Base-by-base conservation (phyloP, 2,329 filamentous ascomycete species). In the Clarireedia paspali region DNA sequence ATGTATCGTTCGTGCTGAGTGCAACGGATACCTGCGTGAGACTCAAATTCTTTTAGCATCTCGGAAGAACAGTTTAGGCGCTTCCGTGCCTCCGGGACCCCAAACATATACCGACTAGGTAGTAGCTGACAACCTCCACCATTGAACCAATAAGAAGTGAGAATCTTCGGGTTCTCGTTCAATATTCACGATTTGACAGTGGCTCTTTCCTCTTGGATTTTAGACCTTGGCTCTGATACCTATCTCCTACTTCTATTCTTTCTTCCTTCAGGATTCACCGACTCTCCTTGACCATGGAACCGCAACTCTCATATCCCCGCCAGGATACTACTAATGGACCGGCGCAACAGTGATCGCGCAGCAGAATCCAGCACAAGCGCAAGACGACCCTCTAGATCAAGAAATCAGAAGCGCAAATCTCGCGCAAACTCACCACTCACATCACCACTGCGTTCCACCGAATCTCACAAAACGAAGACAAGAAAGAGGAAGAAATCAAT, bases 271-370 rank as follows among this genome's bases (percentile, higher is more conserved):
- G n/a, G 6, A 15, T 17, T 27, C n/a, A 30, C 26, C 9, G 9
- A 14, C 17, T 1, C 17, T 39, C n/a, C 15, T 24, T 56, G 48
- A 56, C 23, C 23, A 56, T 56, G 54, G 47, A 51, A 53, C 15
- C 27, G 7, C 47, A 52, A 34, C 30, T 14, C 6, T 47, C 12
- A 10, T 53, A 23, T 17, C 40, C 20, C 27, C 42, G 20, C 39
- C 26, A 17, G 53, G 24, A 17, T 9, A 34, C 10, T 48, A 24
- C 39, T 56, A 42, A 56, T 56, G 54, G 54, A 56, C 50, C 38
- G 39, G 30, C 42, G 39, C 50, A 39, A 53, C 23, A 40, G 30
- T 47, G 39, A 56, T 56, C 27, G 34, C 34, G 54, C 42, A 15
- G 48, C 24, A 30, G 34, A 40, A 52, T 10, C 48, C 17, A 50